phyloP scores from a whole-genome alignment of 306 rosid genomes.

The Carpinus fangiana region DNA sequence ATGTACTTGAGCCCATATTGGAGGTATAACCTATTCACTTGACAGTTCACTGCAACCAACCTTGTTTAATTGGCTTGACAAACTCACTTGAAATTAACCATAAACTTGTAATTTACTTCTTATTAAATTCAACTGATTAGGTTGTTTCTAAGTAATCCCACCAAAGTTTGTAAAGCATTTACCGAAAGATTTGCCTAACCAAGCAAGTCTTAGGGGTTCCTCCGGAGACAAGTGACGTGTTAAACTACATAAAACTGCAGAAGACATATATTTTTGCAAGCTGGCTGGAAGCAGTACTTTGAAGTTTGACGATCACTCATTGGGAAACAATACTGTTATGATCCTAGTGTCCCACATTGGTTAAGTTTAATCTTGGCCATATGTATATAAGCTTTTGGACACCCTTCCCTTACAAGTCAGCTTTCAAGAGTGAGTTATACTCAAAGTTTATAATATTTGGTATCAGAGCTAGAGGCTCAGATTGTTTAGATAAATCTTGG shows the following conservation, averaged over 20 bases:
- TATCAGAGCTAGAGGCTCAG: background rate
- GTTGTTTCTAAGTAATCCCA: slow-evolving; percentile 11
- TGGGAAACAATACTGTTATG: background rate
- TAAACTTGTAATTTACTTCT: background rate
- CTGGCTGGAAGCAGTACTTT: slow-evolving; percentile 24
- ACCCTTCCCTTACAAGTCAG: too few relatives aligned
- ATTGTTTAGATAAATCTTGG: slow-evolving; percentile 8
- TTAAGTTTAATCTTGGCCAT: too few relatives aligned
- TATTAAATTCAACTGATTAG: background rate
- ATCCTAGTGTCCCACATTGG: too few relatives aligned
- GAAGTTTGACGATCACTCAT: slow-evolving; percentile 10
- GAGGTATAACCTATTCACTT: too few relatives aligned
- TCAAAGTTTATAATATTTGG: too few relatives aligned
- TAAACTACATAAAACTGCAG: background rate
- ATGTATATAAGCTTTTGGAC: too few relatives aligned
- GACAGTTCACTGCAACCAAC: too few relatives aligned
- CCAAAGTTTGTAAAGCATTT: slow-evolving; percentile 2
- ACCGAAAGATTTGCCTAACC: background rate
- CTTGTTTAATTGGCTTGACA: background rate
- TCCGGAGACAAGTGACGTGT: slow-evolving; percentile 1
- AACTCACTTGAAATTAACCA: background rate
- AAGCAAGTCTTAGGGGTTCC: background rate
- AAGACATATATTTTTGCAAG: background rate
- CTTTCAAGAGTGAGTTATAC: too few relatives aligned
- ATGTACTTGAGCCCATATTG: too few relatives aligned